Conservation (phyloP, 768 basidiomycete species). For the Tephrocybe sp. region DNA sequence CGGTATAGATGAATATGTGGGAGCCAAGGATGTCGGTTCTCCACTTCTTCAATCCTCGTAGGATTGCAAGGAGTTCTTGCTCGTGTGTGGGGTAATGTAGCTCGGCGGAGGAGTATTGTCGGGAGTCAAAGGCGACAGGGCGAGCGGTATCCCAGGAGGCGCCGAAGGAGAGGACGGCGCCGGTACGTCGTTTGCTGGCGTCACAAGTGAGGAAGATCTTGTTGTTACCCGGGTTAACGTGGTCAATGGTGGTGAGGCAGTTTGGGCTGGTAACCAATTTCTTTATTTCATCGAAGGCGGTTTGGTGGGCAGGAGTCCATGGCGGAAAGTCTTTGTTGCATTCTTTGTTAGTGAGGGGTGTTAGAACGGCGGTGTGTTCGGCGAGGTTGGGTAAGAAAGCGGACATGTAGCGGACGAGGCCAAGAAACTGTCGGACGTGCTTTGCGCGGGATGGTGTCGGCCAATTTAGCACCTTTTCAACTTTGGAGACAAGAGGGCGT, state of each 20-base stretch:
- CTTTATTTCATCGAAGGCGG: conserved; percentile 27
- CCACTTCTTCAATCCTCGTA: conserved; percentile 27
- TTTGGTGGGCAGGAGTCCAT: conserved; percentile 23
- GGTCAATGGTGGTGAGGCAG: conserved; percentile 29
- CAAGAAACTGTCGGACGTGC: neutral
- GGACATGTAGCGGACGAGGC: neutral
- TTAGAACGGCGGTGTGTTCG: neutral
- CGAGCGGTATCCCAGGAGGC: conserved; percentile 1
- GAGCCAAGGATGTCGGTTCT: conserved; percentile 19
- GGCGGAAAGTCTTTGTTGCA: conserved; percentile 11
- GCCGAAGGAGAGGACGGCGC: conserved; percentile 15
- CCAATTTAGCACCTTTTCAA: too few species aligned
- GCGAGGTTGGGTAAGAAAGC: neutral
- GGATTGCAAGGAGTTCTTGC: conserved; percentile 34
- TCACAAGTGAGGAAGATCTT: neutral
- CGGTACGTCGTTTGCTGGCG: neutral
- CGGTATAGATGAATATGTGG: conserved; percentile 13
- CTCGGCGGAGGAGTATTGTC: neutral
- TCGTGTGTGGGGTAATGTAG: conserved; percentile 23
- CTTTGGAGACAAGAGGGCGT: too few species aligned
- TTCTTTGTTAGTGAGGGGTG: neutral
- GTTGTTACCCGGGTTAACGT: conserved; percentile 22
- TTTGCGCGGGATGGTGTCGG: neutral
- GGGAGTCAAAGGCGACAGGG: conserved; percentile 3
- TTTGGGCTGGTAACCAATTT: conserved; percentile 15